Conservation (phyloP, 371 early-diverging fungal species). For the Mortierella sp. region DNA sequence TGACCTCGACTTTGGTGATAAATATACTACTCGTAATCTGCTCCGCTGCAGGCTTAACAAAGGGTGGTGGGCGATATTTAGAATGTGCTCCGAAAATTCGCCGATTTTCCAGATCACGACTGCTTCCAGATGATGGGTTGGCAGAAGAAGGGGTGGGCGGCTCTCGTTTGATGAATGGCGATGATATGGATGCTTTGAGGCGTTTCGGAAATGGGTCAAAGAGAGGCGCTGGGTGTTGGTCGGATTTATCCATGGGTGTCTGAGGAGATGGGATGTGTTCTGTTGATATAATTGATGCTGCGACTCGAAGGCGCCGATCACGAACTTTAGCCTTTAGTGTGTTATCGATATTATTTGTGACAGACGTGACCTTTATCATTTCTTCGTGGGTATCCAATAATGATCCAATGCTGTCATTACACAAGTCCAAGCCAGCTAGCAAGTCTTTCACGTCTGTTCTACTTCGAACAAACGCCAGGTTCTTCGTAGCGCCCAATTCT, state of each 20-base stretch:
- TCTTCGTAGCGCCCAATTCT: background rate
- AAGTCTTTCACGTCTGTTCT: slow-evolving; percentile 6
- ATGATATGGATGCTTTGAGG: background rate
- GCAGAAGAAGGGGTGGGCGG: background rate
- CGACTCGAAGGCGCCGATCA: background rate
- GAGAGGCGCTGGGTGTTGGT: background rate
- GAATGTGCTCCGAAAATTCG: slow-evolving; percentile 3
- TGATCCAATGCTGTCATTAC: background rate
- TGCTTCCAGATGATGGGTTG: background rate
- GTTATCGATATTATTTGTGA: background rate
- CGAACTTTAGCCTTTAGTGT: slow-evolving; percentile 1
- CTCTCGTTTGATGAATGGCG: slow-evolving; percentile 6
- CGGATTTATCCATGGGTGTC: background rate
- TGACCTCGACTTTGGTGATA: background rate
- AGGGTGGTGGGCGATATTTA: slow-evolving; percentile 14
- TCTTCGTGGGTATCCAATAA: background rate
- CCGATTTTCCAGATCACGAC: slow-evolving; percentile 8
- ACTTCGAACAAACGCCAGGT: slow-evolving; percentile 34
- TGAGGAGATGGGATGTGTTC: background rate
- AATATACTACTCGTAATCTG: slow-evolving; percentile 4
- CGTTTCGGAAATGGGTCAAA: background rate
- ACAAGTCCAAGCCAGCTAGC: background rate
- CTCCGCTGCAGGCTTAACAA: slow-evolving; percentile 21
- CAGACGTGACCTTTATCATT: no score
- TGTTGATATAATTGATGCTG: slow-evolving; percentile 1